phyloP scores from a whole-genome alignment of 176 grass and related monocot species.

The Dactylis glomerata region DNA sequence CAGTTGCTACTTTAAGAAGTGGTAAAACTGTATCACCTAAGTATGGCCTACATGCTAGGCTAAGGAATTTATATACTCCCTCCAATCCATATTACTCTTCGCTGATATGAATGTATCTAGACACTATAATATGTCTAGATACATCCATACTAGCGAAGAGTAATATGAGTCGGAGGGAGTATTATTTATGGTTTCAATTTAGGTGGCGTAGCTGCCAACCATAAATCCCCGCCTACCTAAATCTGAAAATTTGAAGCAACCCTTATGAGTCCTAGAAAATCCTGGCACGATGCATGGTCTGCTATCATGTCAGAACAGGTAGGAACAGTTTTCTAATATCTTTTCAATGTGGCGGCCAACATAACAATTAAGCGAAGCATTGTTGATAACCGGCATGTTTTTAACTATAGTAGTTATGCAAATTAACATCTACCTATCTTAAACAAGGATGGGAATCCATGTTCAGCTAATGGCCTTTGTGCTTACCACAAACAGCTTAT shows the following conservation, averaged over 20 bases:
- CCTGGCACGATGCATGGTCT: neutral
- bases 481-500: slow-evolving; percentile 19
- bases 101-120: too few species aligned
- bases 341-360: neutral
- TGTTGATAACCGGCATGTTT: neutral
- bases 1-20: slow-evolving; percentile 24
- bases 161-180: too few species aligned
- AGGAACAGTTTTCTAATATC: neutral
- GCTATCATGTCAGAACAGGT: neutral
- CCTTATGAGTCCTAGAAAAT: neutral
- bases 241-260: neutral
- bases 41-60: neutral
- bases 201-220: neutral
- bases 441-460: neutral
- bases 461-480: neutral
- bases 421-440: neutral
- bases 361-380: neutral
- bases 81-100: too few species aligned
- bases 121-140: too few species aligned
- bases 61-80: neutral
- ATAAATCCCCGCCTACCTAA: neutral
- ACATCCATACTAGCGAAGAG: too few species aligned
- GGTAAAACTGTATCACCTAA: neutral
- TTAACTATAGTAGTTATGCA: neutral
- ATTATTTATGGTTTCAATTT: neutral